phyloP scores from a whole-genome alignment of 169 alveolate genomes.

The Plasmodium gaboni region DNA sequence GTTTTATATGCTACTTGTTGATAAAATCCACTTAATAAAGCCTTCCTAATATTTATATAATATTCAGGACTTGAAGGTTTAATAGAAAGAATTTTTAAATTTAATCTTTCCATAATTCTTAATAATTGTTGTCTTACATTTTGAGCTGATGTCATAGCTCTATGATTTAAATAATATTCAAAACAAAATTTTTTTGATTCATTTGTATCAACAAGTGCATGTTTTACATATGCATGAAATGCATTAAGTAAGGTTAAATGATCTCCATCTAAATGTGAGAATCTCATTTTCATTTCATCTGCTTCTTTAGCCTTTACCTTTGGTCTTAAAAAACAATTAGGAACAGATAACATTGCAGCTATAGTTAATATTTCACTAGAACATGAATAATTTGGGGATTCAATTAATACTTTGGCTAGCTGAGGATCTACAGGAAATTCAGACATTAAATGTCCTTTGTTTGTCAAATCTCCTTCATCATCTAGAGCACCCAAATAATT shows the following conservation, averaged over 20 bases:
- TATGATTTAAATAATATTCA: slow-evolving; percentile 90
- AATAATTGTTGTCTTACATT: slow-evolving; percentile 92
- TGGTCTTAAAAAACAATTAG: slow-evolving; percentile 95
- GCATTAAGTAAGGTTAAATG: slow-evolving; percentile 96
- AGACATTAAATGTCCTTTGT: slow-evolving; percentile 96
- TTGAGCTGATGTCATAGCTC: slow-evolving; percentile 94
- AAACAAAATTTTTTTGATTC: slow-evolving; percentile 91
- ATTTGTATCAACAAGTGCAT: slow-evolving; percentile 78
- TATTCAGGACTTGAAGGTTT: slow-evolving; percentile 52
- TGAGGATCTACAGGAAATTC: slow-evolving; percentile 99
- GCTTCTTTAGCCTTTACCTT: slow-evolving; percentile 92
- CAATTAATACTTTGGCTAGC: slow-evolving; percentile 94
- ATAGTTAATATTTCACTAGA: slow-evolving; percentile 92
- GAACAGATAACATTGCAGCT: slow-evolving; percentile 95
- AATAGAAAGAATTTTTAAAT: slow-evolving; percentile 78
- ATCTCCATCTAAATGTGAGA: slow-evolving; percentile 97
- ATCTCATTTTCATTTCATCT: slow-evolving; percentile 94
- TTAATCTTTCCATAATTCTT: slow-evolving; percentile 87
- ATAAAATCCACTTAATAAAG: slow-evolving; percentile 92
- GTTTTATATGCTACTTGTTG: slow-evolving; percentile 94
- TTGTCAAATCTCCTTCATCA: slow-evolving; percentile 98
- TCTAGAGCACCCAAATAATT: slow-evolving; percentile 97
- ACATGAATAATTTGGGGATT: slow-evolving; percentile 90
- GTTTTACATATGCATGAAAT: slow-evolving; percentile 75
- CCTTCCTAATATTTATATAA: slow-evolving; percentile 54